Evolutionary conservation across 169 alveolate species (phyloP), one percentile per base, ranked within the genome.

Genomic region (Eimeria nieschulzi): DNA sequence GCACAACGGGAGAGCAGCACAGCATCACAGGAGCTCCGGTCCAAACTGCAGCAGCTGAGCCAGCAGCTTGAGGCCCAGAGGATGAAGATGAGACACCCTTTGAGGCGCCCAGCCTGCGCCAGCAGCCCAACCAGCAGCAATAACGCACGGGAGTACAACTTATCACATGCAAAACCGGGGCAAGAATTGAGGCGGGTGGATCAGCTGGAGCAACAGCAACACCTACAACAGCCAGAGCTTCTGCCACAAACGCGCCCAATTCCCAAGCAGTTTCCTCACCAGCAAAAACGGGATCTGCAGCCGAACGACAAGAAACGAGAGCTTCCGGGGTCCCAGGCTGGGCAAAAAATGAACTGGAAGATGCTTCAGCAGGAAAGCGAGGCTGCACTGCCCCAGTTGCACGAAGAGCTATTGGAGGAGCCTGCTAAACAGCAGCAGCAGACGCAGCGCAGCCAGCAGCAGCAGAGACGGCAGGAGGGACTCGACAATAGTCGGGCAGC

Each of bases 11-110:
- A 33, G 46, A 33, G 46, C 46, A 33, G 46, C 46, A 33, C 46
- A 33, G 46, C 46, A 33, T 33, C 46, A 33, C 46, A 33, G 53
- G 63, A 76, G 19, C n/a, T 2, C 68, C 71, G 23, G 13, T 12
- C 53, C 25, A 68, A 21, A 51, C 21, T 54, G n/a, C 46, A 76
- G 12, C 21, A 56, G 19, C 72, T 79, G 56, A 54, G 87, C 23
- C 73, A 79, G 59, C 87, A 55, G 59, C 85, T 76, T 21, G n/a
- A n/a, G 23, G 68, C 53, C 19, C 73, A 79, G 25, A 79, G 73
- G 19, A 55, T 55, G 8, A 0, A 13, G 73, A 54, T 79, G 59
- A 19, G 23, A 1, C 23, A 12, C 7, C 55, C 6, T 15, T 23
- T 55, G 26, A 25, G n/a, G 23, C 71, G 5, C 9, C 8, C 23